Evolutionary conservation across 108 stramenopile genomes (phyloP), one percentile per base, ranked within the genome.

Genomic region (Bacterosira constricta): DNA sequence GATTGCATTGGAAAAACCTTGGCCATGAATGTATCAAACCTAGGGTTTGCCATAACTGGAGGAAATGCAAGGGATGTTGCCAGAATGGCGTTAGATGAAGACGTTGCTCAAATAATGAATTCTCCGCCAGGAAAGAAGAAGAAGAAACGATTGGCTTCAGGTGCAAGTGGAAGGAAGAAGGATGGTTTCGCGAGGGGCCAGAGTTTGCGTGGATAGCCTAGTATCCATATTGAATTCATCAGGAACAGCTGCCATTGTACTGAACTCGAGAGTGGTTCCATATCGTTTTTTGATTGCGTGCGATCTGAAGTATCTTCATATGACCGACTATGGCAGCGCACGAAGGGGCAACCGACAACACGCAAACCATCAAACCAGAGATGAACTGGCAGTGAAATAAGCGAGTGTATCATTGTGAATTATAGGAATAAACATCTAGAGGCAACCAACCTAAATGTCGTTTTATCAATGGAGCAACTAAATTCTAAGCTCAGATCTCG

Each of bases 141-240:
- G 52, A 77, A 77, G 68, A 77, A 77, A 45, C 31, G 76, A 7
- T 59, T 77, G 38, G 76, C 54, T 17, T 67, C 76, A 11, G 47
- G 49, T 20, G 66, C 68, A 29, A 49, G 53, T 44, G 66, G 66
- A 25, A 54, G 56, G 21, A 77, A 77, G 46, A 77, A 77, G 36
- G 67, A 77, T 63, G 75, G 75, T 18, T 76, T 76, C 30, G 75
- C 75, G 5, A 60, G 75, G 54, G 75, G 75, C 8, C 67, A 68
- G 75, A 76, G 75, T 42, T 35, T 68, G 66, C 66, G 75, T 32
- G 75, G 75, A 10, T 75, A 59, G 34, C n/a, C n/a, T n/a, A n/a
- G 3, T 1, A 2, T 21, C 1, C 13, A 21, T 25, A 18, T 8
- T 42, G 25, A 39, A 9, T 39, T 39, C 9, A 6, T 39, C 11